A percentile compares a stretch with the other conserved stretches of the same genome.
These are phyloP conservation scores for Suillus cothurnatus DNA, from an alignment of 768 basidiomycete species.

Conservation along the genomic window DNA sequence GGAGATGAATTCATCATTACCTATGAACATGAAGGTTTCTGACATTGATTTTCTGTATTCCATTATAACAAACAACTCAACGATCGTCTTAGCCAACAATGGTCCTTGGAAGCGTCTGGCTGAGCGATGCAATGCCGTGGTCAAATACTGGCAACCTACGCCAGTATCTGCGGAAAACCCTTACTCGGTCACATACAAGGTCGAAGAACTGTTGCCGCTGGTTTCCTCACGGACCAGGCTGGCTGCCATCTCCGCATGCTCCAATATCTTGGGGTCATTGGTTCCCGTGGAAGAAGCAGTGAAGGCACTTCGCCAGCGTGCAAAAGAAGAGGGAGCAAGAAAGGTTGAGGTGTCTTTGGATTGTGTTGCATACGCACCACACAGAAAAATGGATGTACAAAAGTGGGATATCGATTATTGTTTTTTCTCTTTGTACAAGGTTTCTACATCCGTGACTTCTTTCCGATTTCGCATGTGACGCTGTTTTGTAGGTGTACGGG, in stretches of 20 bases:
- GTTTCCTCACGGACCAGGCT: slow-evolving; percentile 68
- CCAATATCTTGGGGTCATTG: slow-evolving; percentile 72
- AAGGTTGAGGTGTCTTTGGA: slow-evolving; percentile 74
- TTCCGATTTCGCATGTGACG: neutral
- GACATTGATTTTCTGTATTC: neutral
- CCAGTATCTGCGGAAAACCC: slow-evolving; percentile 58
- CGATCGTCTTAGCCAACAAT: slow-evolving; percentile 54
- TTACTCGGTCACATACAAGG: slow-evolving; percentile 59
- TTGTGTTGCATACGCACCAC: slow-evolving; percentile 80
- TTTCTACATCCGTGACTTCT: slow-evolving; percentile 21
- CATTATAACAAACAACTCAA: neutral
- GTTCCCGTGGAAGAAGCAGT: slow-evolving; percentile 62
- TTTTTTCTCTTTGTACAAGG: slow-evolving; percentile 79
- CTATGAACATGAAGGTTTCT: slow-evolving; percentile 75
- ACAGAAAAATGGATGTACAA: slow-evolving; percentile 68
- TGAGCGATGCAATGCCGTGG: slow-evolving; percentile 47
- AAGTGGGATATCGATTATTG: slow-evolving; percentile 80
- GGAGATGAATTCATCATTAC: slow-evolving; percentile 82
- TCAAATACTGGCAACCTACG: slow-evolving; percentile 63
- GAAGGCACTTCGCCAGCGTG: slow-evolving; percentile 50
- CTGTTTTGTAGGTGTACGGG: slow-evolving; percentile 61
- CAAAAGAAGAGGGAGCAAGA: slow-evolving; percentile 50
- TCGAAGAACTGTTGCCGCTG: slow-evolving; percentile 61
- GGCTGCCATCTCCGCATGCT: slow-evolving; percentile 73
- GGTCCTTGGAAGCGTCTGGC: slow-evolving; percentile 81